These are phyloP conservation scores for Suillus ampliporus DNA, from an alignment of 768 basidiomycete genomes.

Conservation along the genomic window DNA sequence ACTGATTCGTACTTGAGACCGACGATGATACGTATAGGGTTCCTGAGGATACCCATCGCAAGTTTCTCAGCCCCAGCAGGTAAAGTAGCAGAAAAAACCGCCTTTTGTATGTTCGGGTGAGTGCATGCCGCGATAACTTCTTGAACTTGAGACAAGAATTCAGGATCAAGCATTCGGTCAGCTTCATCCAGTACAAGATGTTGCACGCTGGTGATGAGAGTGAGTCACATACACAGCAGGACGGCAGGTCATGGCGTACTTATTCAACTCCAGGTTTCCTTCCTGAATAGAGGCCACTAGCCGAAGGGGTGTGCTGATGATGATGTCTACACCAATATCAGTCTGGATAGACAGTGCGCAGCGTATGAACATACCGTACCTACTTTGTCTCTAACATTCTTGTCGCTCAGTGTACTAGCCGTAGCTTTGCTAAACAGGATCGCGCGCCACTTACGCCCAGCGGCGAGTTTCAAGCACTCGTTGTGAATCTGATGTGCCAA, in stretches of 20 bases:
- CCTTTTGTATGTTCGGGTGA: conserved; percentile 73
- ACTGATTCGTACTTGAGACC: conserved; percentile 75
- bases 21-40: conserved; percentile 94
- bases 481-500: conserved; percentile 95
- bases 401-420: conserved; percentile 79
- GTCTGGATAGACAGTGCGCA: conserved; percentile 2
- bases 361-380: conserved; percentile 51
- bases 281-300: conserved; percentile 81
- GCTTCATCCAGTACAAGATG: conserved; percentile 91
- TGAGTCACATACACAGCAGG: conserved; percentile 14
- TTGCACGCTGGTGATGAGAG: conserved; percentile 61
- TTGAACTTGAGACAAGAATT: conserved; percentile 88
- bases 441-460: conserved; percentile 83
- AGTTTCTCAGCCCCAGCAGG: conserved; percentile 87
- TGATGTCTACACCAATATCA: conserved; percentile 63
- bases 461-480: conserved; percentile 82
- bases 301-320: conserved; percentile 92
- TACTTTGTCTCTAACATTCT: conserved; percentile 73
- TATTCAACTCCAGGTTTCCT: conserved; percentile 67
- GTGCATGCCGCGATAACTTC: conserved; percentile 85
- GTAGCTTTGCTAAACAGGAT: conserved; percentile 90
- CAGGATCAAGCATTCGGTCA: conserved; percentile 86
- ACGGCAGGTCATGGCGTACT: conserved; percentile 54
- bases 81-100: conserved; percentile 93
- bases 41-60: conserved; percentile 81